Percentiles rank a stretch among this genome's conserved stretches.
phyloP scores from a whole-genome alignment of 306 rosid species.

The Datisca glomerata region DNA sequence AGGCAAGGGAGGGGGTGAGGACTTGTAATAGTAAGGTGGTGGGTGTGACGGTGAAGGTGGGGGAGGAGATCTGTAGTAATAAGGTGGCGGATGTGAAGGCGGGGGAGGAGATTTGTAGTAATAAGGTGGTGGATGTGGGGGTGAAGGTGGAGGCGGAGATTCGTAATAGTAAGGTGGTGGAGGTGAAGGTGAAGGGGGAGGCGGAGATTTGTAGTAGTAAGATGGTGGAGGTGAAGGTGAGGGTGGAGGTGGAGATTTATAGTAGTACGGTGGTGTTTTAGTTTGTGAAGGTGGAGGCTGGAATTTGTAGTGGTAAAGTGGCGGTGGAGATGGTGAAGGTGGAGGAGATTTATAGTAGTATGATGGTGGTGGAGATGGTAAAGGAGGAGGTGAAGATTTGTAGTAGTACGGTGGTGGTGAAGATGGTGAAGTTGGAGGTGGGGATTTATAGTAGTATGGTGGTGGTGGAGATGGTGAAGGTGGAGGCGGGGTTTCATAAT shows the following conservation, averaged over 20 bases:
- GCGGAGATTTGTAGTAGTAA: conserved; percentile 4
- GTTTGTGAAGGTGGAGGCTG: conserved; percentile 23
- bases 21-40: conserved; percentile 30
- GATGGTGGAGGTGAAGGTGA: no score
- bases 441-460: conserved; percentile 33
- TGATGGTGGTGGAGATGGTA: no score
- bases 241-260: no score
- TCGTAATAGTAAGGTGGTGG: conserved; percentile 2
- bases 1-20: conserved; percentile 14
- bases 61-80: conserved; percentile 10
- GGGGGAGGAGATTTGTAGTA: conserved; percentile 48
- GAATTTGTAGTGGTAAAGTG: neutral
- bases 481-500: conserved; percentile 14
- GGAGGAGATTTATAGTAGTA: conserved; percentile 9
- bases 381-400: conserved; percentile 11
- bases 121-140: conserved; percentile 4
- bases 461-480: conserved; percentile 15
- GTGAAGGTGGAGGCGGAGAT: conserved; percentile 21
- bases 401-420: conserved; percentile 16
- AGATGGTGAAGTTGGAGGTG: conserved; percentile 4
- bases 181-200: conserved; percentile 7
- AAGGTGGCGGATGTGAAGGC: no score
- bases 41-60: conserved; percentile 18
- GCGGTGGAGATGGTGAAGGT: conserved; percentile 2
- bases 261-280: conserved; percentile 1